These are phyloP conservation scores for Primulina tabacum DNA, from an alignment of 257 asterid species.

Conservation along the genomic window DNA sequence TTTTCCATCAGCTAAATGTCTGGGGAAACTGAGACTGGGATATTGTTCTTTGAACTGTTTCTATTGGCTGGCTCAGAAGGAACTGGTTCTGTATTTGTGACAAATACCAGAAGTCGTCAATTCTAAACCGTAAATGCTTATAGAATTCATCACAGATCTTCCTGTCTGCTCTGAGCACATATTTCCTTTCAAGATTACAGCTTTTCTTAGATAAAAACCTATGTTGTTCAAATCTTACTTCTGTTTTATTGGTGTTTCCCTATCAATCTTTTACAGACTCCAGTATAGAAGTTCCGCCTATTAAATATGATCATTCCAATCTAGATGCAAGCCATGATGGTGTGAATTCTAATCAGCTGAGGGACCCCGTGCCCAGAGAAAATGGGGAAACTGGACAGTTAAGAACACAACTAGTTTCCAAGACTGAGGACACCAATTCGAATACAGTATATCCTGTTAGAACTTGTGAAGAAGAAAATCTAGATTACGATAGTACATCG, in stretches of 20 bases:
- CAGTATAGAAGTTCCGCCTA: slow-evolving; percentile 32
- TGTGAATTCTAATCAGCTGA: slow-evolving; percentile 27
- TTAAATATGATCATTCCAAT: slow-evolving; percentile 29
- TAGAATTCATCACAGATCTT: slow-evolving; percentile 5
- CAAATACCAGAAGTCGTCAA: not conserved
- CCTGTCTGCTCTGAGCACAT: not conserved
- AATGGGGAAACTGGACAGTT: slow-evolving; percentile 35
- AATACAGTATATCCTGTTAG: slow-evolving; percentile 63
- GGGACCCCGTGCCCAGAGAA: slow-evolving; percentile 30
- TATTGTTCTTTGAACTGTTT: slow-evolving; percentile 16
- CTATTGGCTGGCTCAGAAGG: slow-evolving; percentile 19
- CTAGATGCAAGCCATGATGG: slow-evolving; percentile 30
- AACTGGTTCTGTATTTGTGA: slow-evolving; percentile 14
- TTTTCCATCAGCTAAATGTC: slow-evolving; percentile 3
- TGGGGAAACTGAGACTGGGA: slow-evolving; percentile 17
- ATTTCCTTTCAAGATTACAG: not conserved
- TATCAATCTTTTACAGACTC: slow-evolving; percentile 19
- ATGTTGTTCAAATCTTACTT: not conserved
- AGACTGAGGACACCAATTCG: slow-evolving; percentile 54
- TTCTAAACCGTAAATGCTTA: not conserved
- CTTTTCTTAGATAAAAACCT: slow-evolving; percentile 9
- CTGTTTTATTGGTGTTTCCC: slow-evolving; percentile 16
- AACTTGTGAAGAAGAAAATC: slow-evolving; percentile 72
- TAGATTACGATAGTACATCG: slow-evolving; percentile 94
- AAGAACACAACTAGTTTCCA: slow-evolving; percentile 43